Percentiles rank a stretch among this genome's conserved stretches.
phyloP scores from a whole-genome alignment of 2,329 filamentous ascomycete species.

The Pseudocercospora musae region DNA sequence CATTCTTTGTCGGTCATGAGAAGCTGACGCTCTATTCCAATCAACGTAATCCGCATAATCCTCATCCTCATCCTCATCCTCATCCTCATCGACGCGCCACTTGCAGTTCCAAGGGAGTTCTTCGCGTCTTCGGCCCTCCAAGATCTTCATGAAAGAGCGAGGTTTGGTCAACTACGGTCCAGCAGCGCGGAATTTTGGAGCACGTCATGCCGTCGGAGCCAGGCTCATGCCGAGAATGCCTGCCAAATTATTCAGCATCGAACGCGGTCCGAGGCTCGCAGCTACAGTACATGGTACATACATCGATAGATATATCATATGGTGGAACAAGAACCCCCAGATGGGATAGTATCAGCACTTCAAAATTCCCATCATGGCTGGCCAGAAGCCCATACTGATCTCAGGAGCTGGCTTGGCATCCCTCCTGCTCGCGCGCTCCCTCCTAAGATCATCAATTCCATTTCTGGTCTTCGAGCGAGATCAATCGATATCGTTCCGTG shows the following conservation, averaged over 20 bases:
- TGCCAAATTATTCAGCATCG: not conserved
- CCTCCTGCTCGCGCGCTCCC: conserved; percentile 39
- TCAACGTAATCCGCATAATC: too few species aligned
- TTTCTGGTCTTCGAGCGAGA: conserved; percentile 46
- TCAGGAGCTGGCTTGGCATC: conserved; percentile 41
- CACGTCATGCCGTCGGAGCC: too few species aligned
- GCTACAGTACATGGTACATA: too few species aligned
- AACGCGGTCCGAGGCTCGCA: not conserved
- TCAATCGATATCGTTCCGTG: conserved; percentile 53
- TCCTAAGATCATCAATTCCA: conserved; percentile 37
- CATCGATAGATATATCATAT: not conserved
- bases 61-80: too few species aligned
- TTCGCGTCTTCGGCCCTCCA: not conserved
- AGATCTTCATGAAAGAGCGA: not conserved
- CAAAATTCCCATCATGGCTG: not conserved
- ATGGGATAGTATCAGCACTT: not conserved
- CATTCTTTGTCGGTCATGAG: too few species aligned
- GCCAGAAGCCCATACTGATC: conserved; percentile 42
- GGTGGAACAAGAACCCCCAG: not conserved
- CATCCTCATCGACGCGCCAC: too few species aligned
- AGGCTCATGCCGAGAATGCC: too few species aligned
- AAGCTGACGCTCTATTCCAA: too few species aligned
- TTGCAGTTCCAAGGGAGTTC: not conserved
- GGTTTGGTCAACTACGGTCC: not conserved
- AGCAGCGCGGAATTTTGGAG: not conserved